Evolutionary conservation across 768 basidiomycete species (phyloP).

Genomic region (Lactarius deliciosus): DNA sequence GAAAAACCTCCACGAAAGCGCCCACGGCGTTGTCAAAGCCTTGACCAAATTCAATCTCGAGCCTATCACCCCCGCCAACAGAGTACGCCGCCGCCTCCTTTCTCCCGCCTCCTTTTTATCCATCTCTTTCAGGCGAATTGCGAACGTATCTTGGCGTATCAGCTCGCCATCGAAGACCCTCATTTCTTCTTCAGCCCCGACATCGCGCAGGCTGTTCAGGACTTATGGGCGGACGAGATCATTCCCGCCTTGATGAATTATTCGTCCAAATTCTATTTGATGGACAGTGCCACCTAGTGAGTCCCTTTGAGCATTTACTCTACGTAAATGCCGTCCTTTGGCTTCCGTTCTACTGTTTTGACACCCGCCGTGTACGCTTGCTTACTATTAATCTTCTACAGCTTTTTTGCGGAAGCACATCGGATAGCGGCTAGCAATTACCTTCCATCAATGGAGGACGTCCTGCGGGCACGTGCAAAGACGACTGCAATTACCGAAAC

Average conservation of each 20-base stretch:
- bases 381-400: slow-evolving; percentile 34
- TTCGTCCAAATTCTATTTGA: slow-evolving; percentile 80
- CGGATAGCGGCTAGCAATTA: slow-evolving; percentile 83
- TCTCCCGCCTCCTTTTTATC: slow-evolving; percentile 29
- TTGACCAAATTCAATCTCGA: slow-evolving; percentile 86
- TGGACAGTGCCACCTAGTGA: slow-evolving; percentile 92
- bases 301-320: slow-evolving; percentile 34
- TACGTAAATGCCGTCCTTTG: not conserved
- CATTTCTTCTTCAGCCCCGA: slow-evolving; percentile 52
- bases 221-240: slow-evolving; percentile 70
- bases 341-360: not conserved
- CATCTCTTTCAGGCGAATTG: slow-evolving; percentile 41
- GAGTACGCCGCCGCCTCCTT: slow-evolving; percentile 38
- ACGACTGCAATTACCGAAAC: slow-evolving; percentile 92
- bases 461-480: slow-evolving; percentile 85
- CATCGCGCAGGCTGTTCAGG: slow-evolving; percentile 64
- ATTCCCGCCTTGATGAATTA: slow-evolving; percentile 52
- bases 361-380: not conserved
- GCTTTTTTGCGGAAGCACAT: slow-evolving; percentile 84
- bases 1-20: slow-evolving; percentile 85
- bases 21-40: slow-evolving; percentile 79
- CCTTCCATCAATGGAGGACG: slow-evolving; percentile 81
- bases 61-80: slow-evolving; percentile 64
- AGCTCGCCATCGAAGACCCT: slow-evolving; percentile 40
- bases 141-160: slow-evolving; percentile 63